Conservation (phyloP, 2,329 filamentous ascomycete species). For the Apiospora saccharicola region DNA sequence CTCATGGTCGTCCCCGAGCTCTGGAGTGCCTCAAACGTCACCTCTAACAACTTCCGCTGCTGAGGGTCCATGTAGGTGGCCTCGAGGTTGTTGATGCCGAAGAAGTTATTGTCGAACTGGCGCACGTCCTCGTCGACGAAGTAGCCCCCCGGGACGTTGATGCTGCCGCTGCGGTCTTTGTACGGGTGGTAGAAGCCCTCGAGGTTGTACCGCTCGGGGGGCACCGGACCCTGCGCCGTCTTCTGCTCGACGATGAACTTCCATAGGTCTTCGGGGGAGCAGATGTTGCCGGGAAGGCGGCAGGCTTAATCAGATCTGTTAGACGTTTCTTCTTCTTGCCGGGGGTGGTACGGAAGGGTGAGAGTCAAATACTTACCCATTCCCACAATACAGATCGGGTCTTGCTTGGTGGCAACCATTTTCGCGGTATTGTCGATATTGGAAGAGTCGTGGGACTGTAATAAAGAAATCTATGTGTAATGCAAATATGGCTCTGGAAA, state of each 20-base stretch:
- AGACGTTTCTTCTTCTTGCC: neutral
- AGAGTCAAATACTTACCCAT: too few species aligned
- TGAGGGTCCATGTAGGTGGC: slow-evolving; percentile 41
- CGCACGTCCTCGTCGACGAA: slow-evolving; percentile 39
- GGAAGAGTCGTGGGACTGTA: too few species aligned
- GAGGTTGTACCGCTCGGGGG: slow-evolving; percentile 32
- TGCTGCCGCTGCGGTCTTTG: slow-evolving; percentile 29
- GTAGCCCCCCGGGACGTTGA: slow-evolving; percentile 37
- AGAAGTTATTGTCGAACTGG: slow-evolving; percentile 41
- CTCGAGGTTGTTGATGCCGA: slow-evolving; percentile 40
- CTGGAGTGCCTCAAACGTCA: slow-evolving; percentile 43
- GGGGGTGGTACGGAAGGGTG: too few species aligned
- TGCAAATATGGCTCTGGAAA: too few species aligned
- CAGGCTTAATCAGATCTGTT: slow-evolving; percentile 28
- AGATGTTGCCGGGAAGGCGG: slow-evolving; percentile 32
- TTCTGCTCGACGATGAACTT: slow-evolving; percentile 25
- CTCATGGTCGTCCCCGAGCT: slow-evolving; percentile 30
- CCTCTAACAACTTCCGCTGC: slow-evolving; percentile 40
- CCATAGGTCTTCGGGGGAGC: slow-evolving; percentile 32
- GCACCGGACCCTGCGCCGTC: neutral
- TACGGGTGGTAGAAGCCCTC: slow-evolving; percentile 36
- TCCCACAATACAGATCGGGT: too few species aligned
- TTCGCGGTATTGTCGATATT: too few species aligned
- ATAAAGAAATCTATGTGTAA: too few species aligned
- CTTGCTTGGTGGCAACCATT: neutral